Evolutionary conservation across 352 stramenopile species (phyloP), one percentile per base, ranked within the genome.

Genomic region (Phytopythium litorale): DNA sequence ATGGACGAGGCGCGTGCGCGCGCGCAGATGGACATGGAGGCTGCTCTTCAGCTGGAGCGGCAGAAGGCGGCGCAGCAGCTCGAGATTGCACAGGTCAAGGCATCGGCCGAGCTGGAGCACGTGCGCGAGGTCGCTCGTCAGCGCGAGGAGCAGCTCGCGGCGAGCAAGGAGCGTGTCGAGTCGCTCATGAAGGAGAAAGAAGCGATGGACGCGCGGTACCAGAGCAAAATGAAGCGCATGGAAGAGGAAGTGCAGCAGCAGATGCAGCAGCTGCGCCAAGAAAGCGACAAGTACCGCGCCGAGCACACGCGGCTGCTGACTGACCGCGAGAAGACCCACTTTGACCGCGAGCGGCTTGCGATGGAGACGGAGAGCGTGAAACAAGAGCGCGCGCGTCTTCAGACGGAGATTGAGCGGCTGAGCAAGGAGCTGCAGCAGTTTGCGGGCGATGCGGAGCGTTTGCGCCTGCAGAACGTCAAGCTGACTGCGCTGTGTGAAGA

Each of bases 391-490:
- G 45, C 52, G 4, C 67, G 76, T 9, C 71, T 83, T 8, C 73
- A 84, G 55, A 46, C 62, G 0, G 81, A 91, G 57, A 75, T 77
- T 28, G 81, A 91, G 58, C 71, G 76, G 0, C 55, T 89, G 32
- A 53, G 52, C 11, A 75, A 76, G 19, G 77, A 86, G 28, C 65
- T 85, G 43, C 77, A 91, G 42, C 70, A 71, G 32, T 40, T 83
- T 23, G 74, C 66, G 35, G 70, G 66, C 2, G 79, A 91, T 28
- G 58, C 58, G 0, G 76, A 88, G 57, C 52, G 63, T 0, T 12
- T 84, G 16, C 78, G 78, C 0, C 50, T 91, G 6, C 76, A 89
- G 59, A 85, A 85, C 54, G 71, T 74, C 4, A 88, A 88, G 37
- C 42, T 91, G 15, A 72, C 51, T 19, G 70, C 78, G 35, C 76